phyloP scores from a whole-genome alignment of 2,329 filamentous ascomycete genomes.

The Aureobasidium sp. region DNA sequence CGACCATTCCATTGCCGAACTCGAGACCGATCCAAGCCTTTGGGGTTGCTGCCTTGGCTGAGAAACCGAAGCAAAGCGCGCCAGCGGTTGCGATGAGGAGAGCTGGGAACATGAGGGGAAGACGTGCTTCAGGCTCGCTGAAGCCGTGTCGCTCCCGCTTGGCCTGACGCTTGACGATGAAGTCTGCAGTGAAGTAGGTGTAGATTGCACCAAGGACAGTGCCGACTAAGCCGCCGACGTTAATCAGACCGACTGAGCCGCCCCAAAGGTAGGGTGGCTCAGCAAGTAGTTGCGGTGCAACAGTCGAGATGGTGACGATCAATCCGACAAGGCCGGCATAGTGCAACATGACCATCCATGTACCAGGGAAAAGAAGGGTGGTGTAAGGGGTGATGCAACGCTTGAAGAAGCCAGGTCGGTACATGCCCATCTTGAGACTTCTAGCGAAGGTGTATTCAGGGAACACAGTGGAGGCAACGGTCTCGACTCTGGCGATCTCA shows the following conservation, averaged over 20 bases:
- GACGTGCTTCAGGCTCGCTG: conserved; percentile 35
- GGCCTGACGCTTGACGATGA: conserved; percentile 31
- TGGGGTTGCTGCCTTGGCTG: conserved; percentile 31
- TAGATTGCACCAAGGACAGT: conserved; percentile 30
- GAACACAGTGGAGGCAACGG: conserved; percentile 16
- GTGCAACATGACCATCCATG: conserved; percentile 36
- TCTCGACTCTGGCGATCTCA: conserved; percentile 21
- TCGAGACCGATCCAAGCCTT: conserved; percentile 35
- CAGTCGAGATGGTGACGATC: conserved; percentile 33
- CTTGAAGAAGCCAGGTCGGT: conserved; percentile 28
- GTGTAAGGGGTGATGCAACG: conserved; percentile 35
- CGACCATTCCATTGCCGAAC: conserved; percentile 35
- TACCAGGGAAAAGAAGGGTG: conserved; percentile 34
- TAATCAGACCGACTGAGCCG: conserved; percentile 33
- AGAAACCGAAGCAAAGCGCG: conserved; percentile 35
- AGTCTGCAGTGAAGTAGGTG: conserved; percentile 34
- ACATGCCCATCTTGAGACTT: conserved; percentile 32
- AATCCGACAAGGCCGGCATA: conserved; percentile 38
- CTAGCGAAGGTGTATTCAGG: conserved; percentile 28
- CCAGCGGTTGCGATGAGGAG: conserved; percentile 34
- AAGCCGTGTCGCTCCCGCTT: conserved; percentile 32
- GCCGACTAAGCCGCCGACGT: conserved; percentile 34
- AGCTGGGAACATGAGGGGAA: conserved; percentile 34
- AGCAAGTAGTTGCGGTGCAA: conserved; percentile 33
- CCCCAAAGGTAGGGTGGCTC: conserved; percentile 38